Evolutionary conservation across 768 basidiomycete genomes (phyloP).

Genomic region (Collybiopsis luxurians): DNA sequence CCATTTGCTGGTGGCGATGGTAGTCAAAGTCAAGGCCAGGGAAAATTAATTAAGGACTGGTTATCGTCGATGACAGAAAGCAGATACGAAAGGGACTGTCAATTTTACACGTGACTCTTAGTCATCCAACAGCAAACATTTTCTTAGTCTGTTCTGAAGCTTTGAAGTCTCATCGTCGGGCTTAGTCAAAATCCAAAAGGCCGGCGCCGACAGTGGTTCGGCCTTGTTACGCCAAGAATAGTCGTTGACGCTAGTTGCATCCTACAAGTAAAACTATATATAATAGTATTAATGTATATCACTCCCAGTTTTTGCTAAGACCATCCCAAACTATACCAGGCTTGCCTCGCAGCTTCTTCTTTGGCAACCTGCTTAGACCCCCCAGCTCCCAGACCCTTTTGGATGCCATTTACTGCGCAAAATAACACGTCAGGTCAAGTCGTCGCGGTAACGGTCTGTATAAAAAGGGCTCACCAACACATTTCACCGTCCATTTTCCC

Average conservation of each 20-base stretch:
- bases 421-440: slow-evolving; percentile 7
- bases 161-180: no score
- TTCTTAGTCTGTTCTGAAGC: no score
- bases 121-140: no score
- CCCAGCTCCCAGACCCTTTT: slow-evolving; percentile 64
- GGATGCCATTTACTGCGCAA: slow-evolving; percentile 62
- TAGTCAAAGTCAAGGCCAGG: slow-evolving; percentile 2
- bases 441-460: not conserved
- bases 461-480: slow-evolving; percentile 54
- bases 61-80: not conserved
- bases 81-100: not conserved
- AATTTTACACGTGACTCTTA: not conserved
- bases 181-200: no score
- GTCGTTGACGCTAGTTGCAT: no score
- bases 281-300: no score
- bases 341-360: slow-evolving; percentile 71
- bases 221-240: no score
- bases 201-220: no score
- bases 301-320: slow-evolving; percentile 36
- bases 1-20: slow-evolving; percentile 15
- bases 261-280: no score
- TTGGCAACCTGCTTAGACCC: slow-evolving; percentile 74
- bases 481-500: slow-evolving; percentile 62
- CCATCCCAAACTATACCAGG: slow-evolving; percentile 78
- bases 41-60: not conserved